Percentiles rank a stretch among this genome's conserved stretches.
Conservation (phyloP, 441 rosid genomes). For the Iberis amara region DNA sequence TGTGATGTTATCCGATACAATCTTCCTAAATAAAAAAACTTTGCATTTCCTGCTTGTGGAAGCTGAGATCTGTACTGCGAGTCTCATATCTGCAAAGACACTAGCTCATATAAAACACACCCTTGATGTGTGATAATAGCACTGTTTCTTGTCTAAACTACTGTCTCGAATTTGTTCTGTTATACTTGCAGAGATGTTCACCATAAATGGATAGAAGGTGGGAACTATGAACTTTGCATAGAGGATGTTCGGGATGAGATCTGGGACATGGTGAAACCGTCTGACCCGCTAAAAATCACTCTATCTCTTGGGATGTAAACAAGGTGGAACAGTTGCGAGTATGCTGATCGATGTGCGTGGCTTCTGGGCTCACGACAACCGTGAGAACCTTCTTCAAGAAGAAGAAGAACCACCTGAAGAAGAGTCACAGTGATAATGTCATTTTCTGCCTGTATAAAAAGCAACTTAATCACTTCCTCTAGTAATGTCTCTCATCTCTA, state of each 20-base stretch:
- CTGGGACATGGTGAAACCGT: conserved; percentile 99
- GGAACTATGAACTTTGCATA: conserved; percentile 89
- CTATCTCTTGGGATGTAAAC: conserved; percentile 83
- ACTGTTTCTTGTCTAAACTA: not conserved
- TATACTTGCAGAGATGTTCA: conserved; percentile 75
- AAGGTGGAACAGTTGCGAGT: conserved; percentile 96
- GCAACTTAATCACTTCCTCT: not conserved
- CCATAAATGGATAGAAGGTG: conserved; percentile 98
- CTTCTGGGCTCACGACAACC: conserved; percentile 98
- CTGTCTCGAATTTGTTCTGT: conserved; percentile 1
- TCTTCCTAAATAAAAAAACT: conserved; percentile 71
- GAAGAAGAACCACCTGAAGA: conserved; percentile 94
- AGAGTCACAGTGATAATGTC: conserved; percentile 39
- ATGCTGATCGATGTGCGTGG: conserved; percentile 97
- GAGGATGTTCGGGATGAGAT: conserved; percentile 97
- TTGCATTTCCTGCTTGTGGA: conserved; percentile 84
- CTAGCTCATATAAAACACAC: conserved; percentile 9
- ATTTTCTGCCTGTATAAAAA: not conserved
- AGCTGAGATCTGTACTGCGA: conserved; percentile 50
- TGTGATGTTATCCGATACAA: conserved; percentile 84
- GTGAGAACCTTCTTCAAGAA: conserved; percentile 97
- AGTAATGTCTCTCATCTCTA: conserved; percentile 8
- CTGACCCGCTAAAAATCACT: conserved; percentile 65
- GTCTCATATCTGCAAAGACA: conserved; percentile 72
- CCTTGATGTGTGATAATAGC: conserved; percentile 7